A percentile compares a stretch with the other conserved stretches of the same genome.
Evolutionary conservation across 208 protist genomes (phyloP).

Genomic region (Porcisia deanei): DNA sequence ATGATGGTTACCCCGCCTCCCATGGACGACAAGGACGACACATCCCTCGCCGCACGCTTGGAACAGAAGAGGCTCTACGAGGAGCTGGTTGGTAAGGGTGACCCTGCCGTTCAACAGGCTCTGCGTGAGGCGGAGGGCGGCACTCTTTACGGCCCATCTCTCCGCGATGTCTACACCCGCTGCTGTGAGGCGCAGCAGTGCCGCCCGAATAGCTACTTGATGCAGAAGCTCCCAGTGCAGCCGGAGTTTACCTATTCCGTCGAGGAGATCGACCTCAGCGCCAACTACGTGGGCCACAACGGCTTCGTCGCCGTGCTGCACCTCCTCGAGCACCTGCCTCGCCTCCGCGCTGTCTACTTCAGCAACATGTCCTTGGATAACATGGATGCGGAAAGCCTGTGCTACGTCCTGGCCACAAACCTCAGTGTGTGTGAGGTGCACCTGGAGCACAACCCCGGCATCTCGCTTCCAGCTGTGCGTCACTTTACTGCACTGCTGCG

Average conservation of each 20-base stretch:
- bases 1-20: not conserved
- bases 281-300: constrained; percentile 90
- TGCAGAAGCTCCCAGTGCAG: constrained; percentile 80
- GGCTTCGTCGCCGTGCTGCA: constrained; percentile 85
- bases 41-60: constrained; percentile 4
- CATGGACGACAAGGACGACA: not conserved
- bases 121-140: constrained; percentile 44
- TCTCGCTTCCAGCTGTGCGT: constrained; percentile 79
- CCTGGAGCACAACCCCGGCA: constrained; percentile 77
- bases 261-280: constrained; percentile 83
- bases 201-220: constrained; percentile 87
- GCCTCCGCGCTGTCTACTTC: constrained; percentile 69
- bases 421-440: constrained; percentile 54
- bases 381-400: constrained; percentile 74
- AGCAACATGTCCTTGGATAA: constrained; percentile 91
- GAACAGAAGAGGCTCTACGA: constrained; percentile 29
- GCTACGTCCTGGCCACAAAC: constrained; percentile 57
- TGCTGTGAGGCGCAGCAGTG: constrained; percentile 83
- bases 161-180: constrained; percentile 82
- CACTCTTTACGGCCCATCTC: constrained; percentile 60
- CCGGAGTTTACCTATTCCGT: constrained; percentile 70
- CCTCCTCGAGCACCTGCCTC: constrained; percentile 73
- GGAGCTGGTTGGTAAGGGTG: constrained; percentile 28
- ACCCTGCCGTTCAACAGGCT: constrained; percentile 36
- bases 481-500: constrained; percentile 74